Conservation (phyloP, 2,329 filamentous ascomycete genomes). For the Colletotrichum somersetense region DNA sequence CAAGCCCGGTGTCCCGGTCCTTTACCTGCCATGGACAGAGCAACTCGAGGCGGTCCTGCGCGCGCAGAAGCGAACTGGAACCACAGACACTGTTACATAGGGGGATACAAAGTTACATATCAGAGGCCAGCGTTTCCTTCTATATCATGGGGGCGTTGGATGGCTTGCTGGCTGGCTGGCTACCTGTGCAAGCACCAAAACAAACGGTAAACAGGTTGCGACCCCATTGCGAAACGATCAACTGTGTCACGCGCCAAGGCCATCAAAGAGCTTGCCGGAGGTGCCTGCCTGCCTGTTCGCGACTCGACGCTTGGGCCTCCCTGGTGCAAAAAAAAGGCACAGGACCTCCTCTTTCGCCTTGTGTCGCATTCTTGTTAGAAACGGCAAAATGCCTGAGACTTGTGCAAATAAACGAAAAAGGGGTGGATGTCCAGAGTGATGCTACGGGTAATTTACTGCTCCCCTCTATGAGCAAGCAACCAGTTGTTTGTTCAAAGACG, state of each 20-base stretch:
- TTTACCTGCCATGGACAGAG: not conserved
- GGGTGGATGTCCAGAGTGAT: not conserved
- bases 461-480: not conserved
- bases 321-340: not conserved
- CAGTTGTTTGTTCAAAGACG: not conserved
- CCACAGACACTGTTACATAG: not conserved
- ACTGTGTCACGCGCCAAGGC: constrained; percentile 40
- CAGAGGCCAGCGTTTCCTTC: constrained; percentile 15
- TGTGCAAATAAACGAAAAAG: not conserved
- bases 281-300: not conserved
- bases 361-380: not conserved
- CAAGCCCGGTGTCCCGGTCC: not conserved
- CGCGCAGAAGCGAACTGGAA: not conserved
- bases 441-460: not conserved
- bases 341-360: not conserved
- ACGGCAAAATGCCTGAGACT: not conserved
- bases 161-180: not conserved
- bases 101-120: not conserved
- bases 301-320: constrained; percentile 27
- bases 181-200: not conserved
- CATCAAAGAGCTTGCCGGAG: constrained; percentile 6
- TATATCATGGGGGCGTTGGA: constrained; percentile 11
- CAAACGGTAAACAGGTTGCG: not conserved
- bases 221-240: constrained; percentile 34
- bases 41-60: not conserved